Base-by-base conservation (phyloP, 1,284 basidiomycete genomes). In the Sanguinoderma infundibulare region DNA sequence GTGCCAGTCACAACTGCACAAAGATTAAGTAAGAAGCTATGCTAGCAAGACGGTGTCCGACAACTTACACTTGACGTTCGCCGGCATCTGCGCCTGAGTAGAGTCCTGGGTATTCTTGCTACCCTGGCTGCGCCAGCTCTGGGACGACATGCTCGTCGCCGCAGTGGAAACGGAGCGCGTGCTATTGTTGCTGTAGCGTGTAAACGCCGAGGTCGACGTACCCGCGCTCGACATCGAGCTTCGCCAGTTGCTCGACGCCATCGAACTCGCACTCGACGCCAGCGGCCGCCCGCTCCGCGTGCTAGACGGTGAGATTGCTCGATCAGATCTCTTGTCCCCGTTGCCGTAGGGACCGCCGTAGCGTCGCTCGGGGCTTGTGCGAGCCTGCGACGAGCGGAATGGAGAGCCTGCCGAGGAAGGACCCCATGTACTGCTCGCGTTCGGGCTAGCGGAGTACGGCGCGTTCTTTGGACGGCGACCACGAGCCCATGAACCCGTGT, bases 1-100 rank as follows among this genome's bases (percentile, higher is more conserved):
- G 90, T 81, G 73, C 90, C 90, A 62, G 80, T 81, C 81, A 93
- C 85, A 68, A 88, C 91, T 93, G 60, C 46, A 44, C 54, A 24
- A 47, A n/a, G 28, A 22, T 7, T n/a, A 4, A 40, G 30, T 26
- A 22, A 49, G 55, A 61, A 26, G 46, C 28, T n/a, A n/a, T n/a
- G 30, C 36, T 17, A 32, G 8, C 10, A 12, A 55, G 9, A n/a
- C 35, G 39, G 53, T 12, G 20, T 17, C 9, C 30, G 32, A 34
- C 12, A 28, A 85, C 89, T 76, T 72, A 94, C 91, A 79, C 81
- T 94, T 94, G 79, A 93, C 81, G 72, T 92, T 93, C 78, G 87
- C 83, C 57, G 90, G 89, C 66, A 74, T 67, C 55, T 67, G 62
- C 55, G 64, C 61, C 46, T 69, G 63, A n/a, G 62, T 47, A 20